Conservation (phyloP, 2,329 filamentous ascomycete genomes). For the Purpureocillium takamizusanense region DNA sequence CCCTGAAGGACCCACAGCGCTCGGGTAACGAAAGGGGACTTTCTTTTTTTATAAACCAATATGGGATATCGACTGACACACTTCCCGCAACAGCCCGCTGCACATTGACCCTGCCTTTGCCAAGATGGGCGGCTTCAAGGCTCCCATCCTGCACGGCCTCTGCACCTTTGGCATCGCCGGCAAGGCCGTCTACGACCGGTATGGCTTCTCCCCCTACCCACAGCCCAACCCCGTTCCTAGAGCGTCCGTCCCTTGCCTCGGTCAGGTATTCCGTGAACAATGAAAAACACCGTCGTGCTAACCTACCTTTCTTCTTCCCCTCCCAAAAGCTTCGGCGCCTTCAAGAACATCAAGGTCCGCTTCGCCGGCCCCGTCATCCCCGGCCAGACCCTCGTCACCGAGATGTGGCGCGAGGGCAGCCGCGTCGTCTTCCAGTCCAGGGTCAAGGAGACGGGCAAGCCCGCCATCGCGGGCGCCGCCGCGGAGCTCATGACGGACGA, state of each 20-base stretch:
- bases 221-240: too few species aligned
- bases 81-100: slow-evolving; percentile 50
- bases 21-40: too few species aligned
- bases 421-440: slow-evolving; percentile 77
- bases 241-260: too few species aligned
- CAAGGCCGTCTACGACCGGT: slow-evolving; percentile 76
- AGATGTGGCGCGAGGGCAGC: slow-evolving; percentile 87
- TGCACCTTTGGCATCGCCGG: slow-evolving; percentile 88
- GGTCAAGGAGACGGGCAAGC: slow-evolving; percentile 88
- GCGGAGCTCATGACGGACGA: slow-evolving; percentile 53
- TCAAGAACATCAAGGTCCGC: slow-evolving; percentile 86
- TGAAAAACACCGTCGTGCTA: not conserved
- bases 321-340: slow-evolving; percentile 55
- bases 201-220: slow-evolving; percentile 3
- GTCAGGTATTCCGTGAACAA: not conserved
- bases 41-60: too few species aligned
- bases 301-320: slow-evolving; percentile 1
- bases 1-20: too few species aligned
- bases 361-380: slow-evolving; percentile 81
- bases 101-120: slow-evolving; percentile 93
- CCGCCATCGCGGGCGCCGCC: slow-evolving; percentile 72
- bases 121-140: slow-evolving; percentile 91
- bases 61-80: too few species aligned
- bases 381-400: slow-evolving; percentile 81
- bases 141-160: slow-evolving; percentile 91